These are phyloP conservation scores for Tuber borchii DNA, from an alignment of 495 filamentous ascomycete species.

Conservation along the genomic window DNA sequence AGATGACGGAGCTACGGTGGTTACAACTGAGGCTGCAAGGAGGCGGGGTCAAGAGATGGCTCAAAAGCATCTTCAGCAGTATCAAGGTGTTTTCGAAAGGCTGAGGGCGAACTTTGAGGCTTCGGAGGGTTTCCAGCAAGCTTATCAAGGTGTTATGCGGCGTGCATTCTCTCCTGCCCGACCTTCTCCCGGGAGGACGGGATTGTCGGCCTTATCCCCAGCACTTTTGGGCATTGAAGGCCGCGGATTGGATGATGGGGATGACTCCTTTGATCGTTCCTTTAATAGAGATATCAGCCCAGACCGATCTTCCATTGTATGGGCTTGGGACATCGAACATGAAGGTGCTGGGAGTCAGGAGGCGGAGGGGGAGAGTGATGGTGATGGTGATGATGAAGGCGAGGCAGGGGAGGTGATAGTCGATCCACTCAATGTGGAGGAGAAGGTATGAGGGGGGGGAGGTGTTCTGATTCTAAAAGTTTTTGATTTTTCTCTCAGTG, in stretches of 20 bases:
- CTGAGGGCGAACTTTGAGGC: background rate
- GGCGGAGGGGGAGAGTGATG: background rate
- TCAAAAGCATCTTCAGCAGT: background rate
- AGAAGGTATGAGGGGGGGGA: slow-evolving; percentile 3
- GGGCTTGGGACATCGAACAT: slow-evolving; percentile 1
- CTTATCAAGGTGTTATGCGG: background rate
- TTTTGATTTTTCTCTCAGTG: background rate
- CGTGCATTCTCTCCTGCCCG: background rate
- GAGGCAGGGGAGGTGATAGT: background rate
- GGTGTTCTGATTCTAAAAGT: background rate
- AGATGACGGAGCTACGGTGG: background rate
- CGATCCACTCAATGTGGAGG: background rate
- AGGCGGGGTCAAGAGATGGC: background rate
- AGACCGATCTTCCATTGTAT: background rate
- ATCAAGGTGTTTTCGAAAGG: background rate
- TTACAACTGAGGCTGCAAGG: background rate
- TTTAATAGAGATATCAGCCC: background rate
- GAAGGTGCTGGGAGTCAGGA: background rate
- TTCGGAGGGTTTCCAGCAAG: background rate
- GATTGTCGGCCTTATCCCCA: background rate
- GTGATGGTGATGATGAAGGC: background rate
- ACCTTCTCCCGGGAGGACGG: background rate
- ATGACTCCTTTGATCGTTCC: slow-evolving; percentile 3
- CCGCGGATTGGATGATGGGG: background rate
- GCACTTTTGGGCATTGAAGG: background rate